These are phyloP conservation scores for Kandelia obovata DNA, from an alignment of 345 rosid genomes.

Conservation along the genomic window DNA sequence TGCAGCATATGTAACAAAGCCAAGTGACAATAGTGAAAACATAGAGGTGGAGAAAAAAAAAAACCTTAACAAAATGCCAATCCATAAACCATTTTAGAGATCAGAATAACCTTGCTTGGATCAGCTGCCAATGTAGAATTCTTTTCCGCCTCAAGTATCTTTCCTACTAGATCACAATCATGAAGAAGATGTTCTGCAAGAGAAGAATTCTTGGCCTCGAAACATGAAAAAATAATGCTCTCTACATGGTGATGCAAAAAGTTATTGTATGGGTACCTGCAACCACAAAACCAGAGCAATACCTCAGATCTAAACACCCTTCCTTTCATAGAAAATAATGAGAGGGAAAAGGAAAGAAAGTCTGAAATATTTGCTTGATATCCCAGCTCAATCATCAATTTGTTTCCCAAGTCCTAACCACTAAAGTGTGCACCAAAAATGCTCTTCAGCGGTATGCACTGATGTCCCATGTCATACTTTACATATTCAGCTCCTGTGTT, in stretches of 20 bases:
- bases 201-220: slow-evolving; percentile 67
- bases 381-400: too few relatives aligned
- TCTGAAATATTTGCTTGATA: too few relatives aligned
- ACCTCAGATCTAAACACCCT: slow-evolving; percentile 10
- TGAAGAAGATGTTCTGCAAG: slow-evolving; percentile 63
- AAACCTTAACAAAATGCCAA: neutral
- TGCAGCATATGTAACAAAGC: slow-evolving; percentile 9
- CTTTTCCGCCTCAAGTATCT: slow-evolving; percentile 71
- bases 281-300: slow-evolving; percentile 31
- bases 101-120: slow-evolving; percentile 51
- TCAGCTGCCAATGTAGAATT: slow-evolving; percentile 41
- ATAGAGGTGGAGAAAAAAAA: slow-evolving; percentile 9
- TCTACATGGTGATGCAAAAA: slow-evolving; percentile 92
- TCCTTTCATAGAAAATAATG: neutral
- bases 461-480: too few relatives aligned
- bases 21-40: slow-evolving; percentile 10
- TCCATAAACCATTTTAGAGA: neutral
- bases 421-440: too few relatives aligned
- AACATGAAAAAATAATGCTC: slow-evolving; percentile 67
- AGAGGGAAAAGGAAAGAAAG: too few relatives aligned
- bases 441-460: too few relatives aligned
- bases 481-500: too few relatives aligned
- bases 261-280: slow-evolving; percentile 91
- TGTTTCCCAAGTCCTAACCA: too few relatives aligned
- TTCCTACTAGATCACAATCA: slow-evolving; percentile 70